Evolutionary conservation across 148 eudicot genomes (phyloP).

Genomic region (Pouteria glomerata): DNA sequence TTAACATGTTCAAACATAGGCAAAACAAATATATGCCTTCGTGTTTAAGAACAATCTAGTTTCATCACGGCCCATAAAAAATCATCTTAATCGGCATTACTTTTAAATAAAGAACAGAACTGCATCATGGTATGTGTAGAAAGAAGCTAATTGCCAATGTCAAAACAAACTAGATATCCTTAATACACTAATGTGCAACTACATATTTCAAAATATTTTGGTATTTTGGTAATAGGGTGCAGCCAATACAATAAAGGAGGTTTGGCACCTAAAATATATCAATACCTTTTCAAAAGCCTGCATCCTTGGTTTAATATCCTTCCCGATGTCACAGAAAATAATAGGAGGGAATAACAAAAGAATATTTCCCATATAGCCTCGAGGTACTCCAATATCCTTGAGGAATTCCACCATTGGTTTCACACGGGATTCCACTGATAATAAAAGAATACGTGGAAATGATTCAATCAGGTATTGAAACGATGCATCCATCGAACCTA

Average conservation of each 20-base stretch:
- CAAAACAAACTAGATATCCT: not conserved
- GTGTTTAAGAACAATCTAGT: not conserved
- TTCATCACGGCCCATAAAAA: not conserved
- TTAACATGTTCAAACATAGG: not conserved
- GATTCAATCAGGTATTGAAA: constrained; percentile 70
- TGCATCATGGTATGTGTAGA: not conserved
- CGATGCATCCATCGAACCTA: constrained; percentile 55
- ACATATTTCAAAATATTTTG: not conserved
- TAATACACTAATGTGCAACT: not conserved
- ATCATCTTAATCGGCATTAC: not conserved
- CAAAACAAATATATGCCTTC: not conserved
- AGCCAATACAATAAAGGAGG: not conserved
- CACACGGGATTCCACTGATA: constrained; percentile 49
- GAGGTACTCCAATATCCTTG: constrained; percentile 52
- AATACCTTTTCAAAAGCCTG: constrained; percentile 56
- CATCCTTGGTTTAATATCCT: constrained; percentile 40
- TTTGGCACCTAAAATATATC: not conserved
- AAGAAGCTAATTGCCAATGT: not conserved
- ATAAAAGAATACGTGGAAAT: constrained; percentile 76
- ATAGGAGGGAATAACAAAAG: constrained; percentile 73
- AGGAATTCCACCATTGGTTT: constrained; percentile 49
- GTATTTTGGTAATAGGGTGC: not conserved
- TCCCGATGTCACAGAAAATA: constrained; percentile 47
- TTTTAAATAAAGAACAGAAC: not conserved
- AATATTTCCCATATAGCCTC: constrained; percentile 40